Base-by-base conservation (phyloP, 805 yeast genomes). In the Saccharomycopsis sp. region DNA sequence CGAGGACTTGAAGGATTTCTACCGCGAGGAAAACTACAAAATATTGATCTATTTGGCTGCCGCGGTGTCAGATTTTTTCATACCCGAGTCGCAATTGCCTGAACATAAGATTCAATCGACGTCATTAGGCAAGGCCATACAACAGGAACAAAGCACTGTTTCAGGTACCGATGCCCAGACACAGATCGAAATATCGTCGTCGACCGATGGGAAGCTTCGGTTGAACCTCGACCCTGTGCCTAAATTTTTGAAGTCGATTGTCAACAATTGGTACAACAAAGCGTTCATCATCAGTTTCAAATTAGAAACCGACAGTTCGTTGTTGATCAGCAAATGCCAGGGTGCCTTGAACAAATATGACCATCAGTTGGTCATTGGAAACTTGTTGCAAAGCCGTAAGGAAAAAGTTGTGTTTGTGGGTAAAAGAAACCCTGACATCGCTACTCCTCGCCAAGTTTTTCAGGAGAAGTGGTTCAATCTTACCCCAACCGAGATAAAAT, bases 211-310 rank as follows among this genome's bases (percentile, higher is more conserved):
- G 2, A 89, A 88, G 66, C 74, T 94, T 51, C 81, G 86, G 7
- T 89, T 94, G 9, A 87, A 91, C 64, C 74, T 94, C 63, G 97
- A 92, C 68, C 98, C 97, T 2, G 99, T 94, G 2, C 99, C 99
- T 18, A 94, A 94, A 68, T 92, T 94, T 65, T 78, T 94, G 65
- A 81, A 89, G 62, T 77, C 97, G 57, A 74, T 94, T 61, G 97
- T 91, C 1, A 95, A 89, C 63, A 79, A 84, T 9, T 94, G 99
- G 99, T 97, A 97, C 0, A 96, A 95, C 1, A 81, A 84, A 12
- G 95, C 97, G 0, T 88, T 91, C 96, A 89, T 94, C 58, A 87
- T 92, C 0, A 88, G 96, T 16, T 94, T 94, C 74, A 94, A 94
- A 70, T 78, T 94, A 54, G 99, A 94, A 68, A 94, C 99, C 0